Conservation (phyloP, 1,139 yeast genomes). For the Hyphopichia buzzinii region DNA sequence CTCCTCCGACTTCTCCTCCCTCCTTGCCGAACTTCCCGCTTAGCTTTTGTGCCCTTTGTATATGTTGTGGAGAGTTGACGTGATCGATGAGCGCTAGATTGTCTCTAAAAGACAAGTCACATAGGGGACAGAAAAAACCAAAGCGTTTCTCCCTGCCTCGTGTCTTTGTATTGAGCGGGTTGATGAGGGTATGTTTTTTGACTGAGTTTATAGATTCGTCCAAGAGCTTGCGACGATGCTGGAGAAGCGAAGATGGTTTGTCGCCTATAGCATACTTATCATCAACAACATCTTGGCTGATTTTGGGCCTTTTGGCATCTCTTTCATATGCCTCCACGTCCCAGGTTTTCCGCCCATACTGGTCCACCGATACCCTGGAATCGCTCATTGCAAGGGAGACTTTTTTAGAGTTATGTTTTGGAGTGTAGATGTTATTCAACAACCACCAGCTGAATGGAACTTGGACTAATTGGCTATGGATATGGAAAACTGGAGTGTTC, state of each 20-base stretch:
- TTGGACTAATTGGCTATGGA: too few relatives aligned
- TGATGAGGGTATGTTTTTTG: constrained; percentile 33
- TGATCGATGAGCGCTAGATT: constrained; percentile 81
- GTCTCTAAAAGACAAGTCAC: constrained; percentile 79
- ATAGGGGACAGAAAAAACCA: constrained; percentile 81
- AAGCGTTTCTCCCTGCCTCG: constrained; percentile 54
- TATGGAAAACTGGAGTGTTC: too few relatives aligned
- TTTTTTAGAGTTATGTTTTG: not conserved
- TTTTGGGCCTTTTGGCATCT: constrained; percentile 35
- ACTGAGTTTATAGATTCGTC: constrained; percentile 34
- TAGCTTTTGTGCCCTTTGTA: constrained; percentile 21
- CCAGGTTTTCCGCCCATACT: constrained; percentile 71
- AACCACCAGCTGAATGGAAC: too few relatives aligned
- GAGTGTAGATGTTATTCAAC: not conserved
- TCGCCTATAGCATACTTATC: constrained; percentile 8
- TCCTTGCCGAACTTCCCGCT: constrained; percentile 1
- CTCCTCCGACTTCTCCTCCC: constrained; percentile 20
- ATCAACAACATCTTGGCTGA: constrained; percentile 5
- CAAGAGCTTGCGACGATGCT: constrained; percentile 32
- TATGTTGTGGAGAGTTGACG: constrained; percentile 68
- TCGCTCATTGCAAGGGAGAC: not conserved
- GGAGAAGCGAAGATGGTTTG: constrained; percentile 22
- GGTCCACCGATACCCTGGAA: constrained; percentile 28
- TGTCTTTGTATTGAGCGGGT: constrained; percentile 18
- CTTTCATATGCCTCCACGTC: constrained; percentile 61